Evolutionary conservation across 345 rosid species (phyloP).

Genomic region (Arabidopsis arenosa): DNA sequence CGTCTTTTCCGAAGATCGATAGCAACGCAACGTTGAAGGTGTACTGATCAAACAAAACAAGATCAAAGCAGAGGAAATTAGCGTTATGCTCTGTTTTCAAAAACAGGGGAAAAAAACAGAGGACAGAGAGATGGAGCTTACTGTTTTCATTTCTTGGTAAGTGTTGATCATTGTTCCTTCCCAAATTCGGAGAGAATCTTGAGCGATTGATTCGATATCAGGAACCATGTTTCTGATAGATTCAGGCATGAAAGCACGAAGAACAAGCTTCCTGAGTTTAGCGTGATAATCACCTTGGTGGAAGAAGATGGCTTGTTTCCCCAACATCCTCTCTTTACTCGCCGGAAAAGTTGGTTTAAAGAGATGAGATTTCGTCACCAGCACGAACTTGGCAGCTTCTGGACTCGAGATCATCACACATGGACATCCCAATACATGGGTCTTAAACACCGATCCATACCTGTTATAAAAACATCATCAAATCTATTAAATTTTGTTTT

Average conservation of each 20-base stretch:
- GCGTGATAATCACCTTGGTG: conserved; percentile 83
- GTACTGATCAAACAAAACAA: conserved; percentile 53
- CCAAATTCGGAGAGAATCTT: conserved; percentile 49
- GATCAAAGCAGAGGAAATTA: neutral
- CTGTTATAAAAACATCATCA: conserved; percentile 34
- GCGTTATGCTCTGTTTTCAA: conserved; percentile 16
- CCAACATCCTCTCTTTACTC: conserved; percentile 88
- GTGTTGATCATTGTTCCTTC: conserved; percentile 65
- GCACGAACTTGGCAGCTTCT: conserved; percentile 80
- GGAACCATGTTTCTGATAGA: conserved; percentile 57
- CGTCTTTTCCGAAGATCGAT: conserved; percentile 82
- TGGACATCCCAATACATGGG: conserved; percentile 82
- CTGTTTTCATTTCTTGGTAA: conserved; percentile 85
- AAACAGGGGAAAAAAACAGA: conserved; percentile 1
- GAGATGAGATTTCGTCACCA: conserved; percentile 65
- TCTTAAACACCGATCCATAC: conserved; percentile 81
- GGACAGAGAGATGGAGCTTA: conserved; percentile 35
- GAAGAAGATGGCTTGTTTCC: conserved; percentile 84
- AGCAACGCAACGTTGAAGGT: conserved; percentile 81
- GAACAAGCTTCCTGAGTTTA: conserved; percentile 80
- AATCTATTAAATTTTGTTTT: neutral
- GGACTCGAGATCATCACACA: conserved; percentile 92
- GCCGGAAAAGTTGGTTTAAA: conserved; percentile 93
- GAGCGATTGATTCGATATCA: conserved; percentile 62
- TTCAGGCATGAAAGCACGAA: conserved; percentile 75